A percentile compares a stretch with the other conserved stretches of the same genome.
phyloP scores from a whole-genome alignment of 2,329 filamentous ascomycete genomes.

The Fusarium metavorans region DNA sequence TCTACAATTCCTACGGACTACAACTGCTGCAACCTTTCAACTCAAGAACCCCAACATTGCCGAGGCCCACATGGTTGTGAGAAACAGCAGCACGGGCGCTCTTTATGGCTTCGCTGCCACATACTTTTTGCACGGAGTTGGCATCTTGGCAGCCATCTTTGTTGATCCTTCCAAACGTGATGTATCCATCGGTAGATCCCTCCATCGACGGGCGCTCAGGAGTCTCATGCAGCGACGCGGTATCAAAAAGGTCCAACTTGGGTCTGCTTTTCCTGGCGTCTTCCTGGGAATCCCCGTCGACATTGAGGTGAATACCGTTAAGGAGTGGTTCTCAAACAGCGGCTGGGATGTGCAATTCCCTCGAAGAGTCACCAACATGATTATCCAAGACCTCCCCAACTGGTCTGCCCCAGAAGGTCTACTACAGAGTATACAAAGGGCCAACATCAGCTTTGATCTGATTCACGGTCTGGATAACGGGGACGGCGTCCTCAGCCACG shows the following conservation, averaged over 20 bases:
- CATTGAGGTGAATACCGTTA: slow-evolving; percentile 59
- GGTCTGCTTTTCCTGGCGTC: slow-evolving; percentile 83
- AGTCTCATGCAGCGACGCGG: slow-evolving; percentile 76
- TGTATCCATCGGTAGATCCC: slow-evolving; percentile 88
- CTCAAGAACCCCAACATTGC: slow-evolving; percentile 77
- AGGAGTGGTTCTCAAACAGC: slow-evolving; percentile 88
- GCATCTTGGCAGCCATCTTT: slow-evolving; percentile 86
- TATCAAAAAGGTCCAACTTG: slow-evolving; percentile 84
- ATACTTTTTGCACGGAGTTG: slow-evolving; percentile 79
- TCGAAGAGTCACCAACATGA: slow-evolving; percentile 72
- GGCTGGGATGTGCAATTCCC: slow-evolving; percentile 84
- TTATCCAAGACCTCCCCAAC: slow-evolving; percentile 76
- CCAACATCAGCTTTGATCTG: slow-evolving; percentile 83
- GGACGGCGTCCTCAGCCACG: slow-evolving; percentile 79
- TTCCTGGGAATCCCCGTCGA: slow-evolving; percentile 83
- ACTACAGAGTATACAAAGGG: slow-evolving; percentile 77
- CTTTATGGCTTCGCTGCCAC: slow-evolving; percentile 94
- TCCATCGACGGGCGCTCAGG: slow-evolving; percentile 87
- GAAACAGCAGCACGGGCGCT: slow-evolving; percentile 91
- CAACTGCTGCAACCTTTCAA: slow-evolving; percentile 81
- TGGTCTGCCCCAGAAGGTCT: slow-evolving; percentile 85
- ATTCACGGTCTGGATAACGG: slow-evolving; percentile 84
- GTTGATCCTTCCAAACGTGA: slow-evolving; percentile 89
- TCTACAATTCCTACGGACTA: slow-evolving; percentile 76
- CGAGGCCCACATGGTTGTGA: slow-evolving; percentile 90